Conservation (phyloP, 805 yeast genomes). For the Hyphopichia homilentoma region DNA sequence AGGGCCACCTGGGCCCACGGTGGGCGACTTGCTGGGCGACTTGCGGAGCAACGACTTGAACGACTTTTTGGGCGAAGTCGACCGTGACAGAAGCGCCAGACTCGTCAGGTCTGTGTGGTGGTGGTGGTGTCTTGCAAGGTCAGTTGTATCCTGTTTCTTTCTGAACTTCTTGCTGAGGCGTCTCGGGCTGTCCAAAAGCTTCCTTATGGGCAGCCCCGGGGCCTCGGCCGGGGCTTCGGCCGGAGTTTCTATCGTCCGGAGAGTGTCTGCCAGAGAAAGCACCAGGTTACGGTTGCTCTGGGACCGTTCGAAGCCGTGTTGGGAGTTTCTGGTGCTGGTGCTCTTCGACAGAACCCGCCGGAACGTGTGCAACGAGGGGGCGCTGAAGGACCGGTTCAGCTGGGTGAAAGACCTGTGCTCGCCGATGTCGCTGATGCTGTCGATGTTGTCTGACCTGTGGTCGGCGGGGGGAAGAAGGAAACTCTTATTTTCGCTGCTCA, state of each 20-base stretch:
- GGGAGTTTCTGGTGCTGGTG: neutral
- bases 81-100: conserved; percentile 25
- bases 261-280: conserved; percentile 8
- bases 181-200: conserved; percentile 27
- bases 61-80: conserved; percentile 30
- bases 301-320: neutral
- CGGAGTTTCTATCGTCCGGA: conserved; percentile 10
- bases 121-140: conserved; percentile 8
- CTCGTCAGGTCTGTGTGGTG: conserved; percentile 25
- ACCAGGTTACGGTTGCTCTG: neutral
- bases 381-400: conserved; percentile 30
- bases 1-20: neutral
- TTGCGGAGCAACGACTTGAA: conserved; percentile 13
- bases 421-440: conserved; percentile 22
- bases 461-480: conserved; percentile 9
- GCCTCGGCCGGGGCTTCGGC: conserved; percentile 4
- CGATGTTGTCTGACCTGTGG: conserved; percentile 19
- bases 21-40: neutral
- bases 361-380: conserved; percentile 40
- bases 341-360: conserved; percentile 15
- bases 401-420: conserved; percentile 8
- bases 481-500: conserved; percentile 13
- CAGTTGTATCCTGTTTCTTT: conserved; percentile 7
- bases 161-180: conserved; percentile 19
- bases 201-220: conserved; percentile 33